Evolutionary conservation across 371 early-diverging fungal species (phyloP).

Genomic region (Thermomucor indicae-seudaticae): DNA sequence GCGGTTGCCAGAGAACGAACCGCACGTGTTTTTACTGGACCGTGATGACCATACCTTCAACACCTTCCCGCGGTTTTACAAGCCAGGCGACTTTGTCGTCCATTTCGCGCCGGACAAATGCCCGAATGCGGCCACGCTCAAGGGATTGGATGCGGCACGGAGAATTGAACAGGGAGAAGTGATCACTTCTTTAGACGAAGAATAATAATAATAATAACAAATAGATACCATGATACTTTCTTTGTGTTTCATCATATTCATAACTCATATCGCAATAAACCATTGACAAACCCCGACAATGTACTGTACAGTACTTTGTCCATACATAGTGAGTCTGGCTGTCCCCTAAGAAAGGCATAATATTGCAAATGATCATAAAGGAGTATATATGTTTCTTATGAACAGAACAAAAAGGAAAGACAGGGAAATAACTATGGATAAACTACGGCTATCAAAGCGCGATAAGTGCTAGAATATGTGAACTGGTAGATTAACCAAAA

Average conservation of each 20-base stretch:
- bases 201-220: not conserved
- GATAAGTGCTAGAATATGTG: conserved; percentile 3
- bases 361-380: too few species aligned
- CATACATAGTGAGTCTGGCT: too few species aligned
- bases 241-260: too few species aligned
- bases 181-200: conserved; percentile 16
- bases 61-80: conserved; percentile 51
- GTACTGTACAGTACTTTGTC: too few species aligned
- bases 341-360: too few species aligned
- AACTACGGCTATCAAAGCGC: too few species aligned
- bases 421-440: too few species aligned
- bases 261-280: too few species aligned
- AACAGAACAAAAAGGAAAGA: too few species aligned
- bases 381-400: too few species aligned
- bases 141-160: conserved; percentile 40
- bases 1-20: conserved; percentile 21
- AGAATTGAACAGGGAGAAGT: conserved; percentile 25
- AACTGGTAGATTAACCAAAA: conserved; percentile 33
- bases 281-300: too few species aligned
- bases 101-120: conserved; percentile 66
- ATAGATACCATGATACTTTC: too few species aligned
- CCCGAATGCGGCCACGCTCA: conserved; percentile 51
- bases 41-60: conserved; percentile 60
- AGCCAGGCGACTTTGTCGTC: conserved; percentile 56
- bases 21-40: conserved; percentile 40